Evolutionary conservation across 108 stramenopile genomes (phyloP), one percentile per base, ranked within the genome.

Genomic region (Epithemia pelagica): DNA sequence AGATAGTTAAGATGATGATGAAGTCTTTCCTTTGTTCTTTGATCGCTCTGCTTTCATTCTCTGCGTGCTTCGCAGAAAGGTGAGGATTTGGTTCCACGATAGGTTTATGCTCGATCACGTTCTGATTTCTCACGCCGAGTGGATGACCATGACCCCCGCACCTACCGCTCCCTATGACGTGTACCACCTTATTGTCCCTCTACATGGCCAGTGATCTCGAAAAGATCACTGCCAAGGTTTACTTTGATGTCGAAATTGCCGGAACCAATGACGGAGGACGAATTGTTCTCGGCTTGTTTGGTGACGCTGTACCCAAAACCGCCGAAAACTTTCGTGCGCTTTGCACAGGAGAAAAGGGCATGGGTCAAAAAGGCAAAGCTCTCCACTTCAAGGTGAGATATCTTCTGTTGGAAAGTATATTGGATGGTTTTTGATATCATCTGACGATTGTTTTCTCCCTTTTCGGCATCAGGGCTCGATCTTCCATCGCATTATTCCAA

Each of bases 241-340:
- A 77, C 67, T 97, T 97, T 66, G 96, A 97, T 71, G 77, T 94
- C 2, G 68, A 73, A 28, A 80, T 80, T 54, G 79, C 64, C 54
- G 75, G 68, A 52, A 30, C 67, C 8, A 33, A 54, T 22, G 69
- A 62, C 55, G 53, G 64, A 20, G 89, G 89, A 25, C 86, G 89
- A 29, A 86, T 94, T 70, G 87, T 95, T 59, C 66, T 98, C 54
- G 97, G 96, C 27, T 77, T 98, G 26, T 96, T 86, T 64, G 95
- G 92, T n/a, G 89, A 96, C 25, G 77, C 64, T 56, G 95, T 95
- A 0, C 97, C 97, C 31, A 95, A 89, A 72, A 98, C 97, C 8
- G 88, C 69, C 0, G 96, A 96, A 68, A 96, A 96, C 83, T 96
- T 96, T 70, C 90, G 95, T 58, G 90, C 92, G 52, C 88, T 97